Evolutionary conservation across 768 basidiomycete species (phyloP).

Genomic region (Mycena filopes): DNA sequence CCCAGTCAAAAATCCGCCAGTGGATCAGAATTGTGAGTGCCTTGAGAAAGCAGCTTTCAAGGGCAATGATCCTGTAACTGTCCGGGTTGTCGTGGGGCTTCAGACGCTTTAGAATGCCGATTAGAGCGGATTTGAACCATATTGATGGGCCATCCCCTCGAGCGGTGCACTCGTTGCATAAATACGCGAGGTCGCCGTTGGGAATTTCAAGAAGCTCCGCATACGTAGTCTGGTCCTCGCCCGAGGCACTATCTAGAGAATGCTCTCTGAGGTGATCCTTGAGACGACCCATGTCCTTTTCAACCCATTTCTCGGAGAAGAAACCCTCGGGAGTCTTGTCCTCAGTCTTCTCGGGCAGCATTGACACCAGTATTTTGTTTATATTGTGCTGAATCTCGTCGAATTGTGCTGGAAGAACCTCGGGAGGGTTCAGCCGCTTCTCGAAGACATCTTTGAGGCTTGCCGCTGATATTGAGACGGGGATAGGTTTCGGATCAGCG

Average conservation of each 20-base stretch:
- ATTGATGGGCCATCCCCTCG: too few species aligned
- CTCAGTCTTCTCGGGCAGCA: too few species aligned
- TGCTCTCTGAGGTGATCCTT: background rate
- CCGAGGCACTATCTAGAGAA: background rate
- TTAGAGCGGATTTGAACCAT: too few species aligned
- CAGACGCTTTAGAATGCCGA: too few species aligned
- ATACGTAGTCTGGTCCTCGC: background rate
- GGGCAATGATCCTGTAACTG: constrained; percentile 36
- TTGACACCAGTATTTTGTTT: background rate
- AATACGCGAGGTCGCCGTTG: background rate
- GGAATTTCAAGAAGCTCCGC: background rate
- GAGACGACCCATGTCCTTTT: background rate
- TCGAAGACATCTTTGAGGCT: background rate
- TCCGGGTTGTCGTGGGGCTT: constrained; percentile 17
- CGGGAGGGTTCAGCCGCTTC: background rate
- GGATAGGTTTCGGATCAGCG: background rate
- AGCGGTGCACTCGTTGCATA: too few species aligned
- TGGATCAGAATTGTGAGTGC: background rate
- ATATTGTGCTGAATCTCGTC: background rate
- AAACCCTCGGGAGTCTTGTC: too few species aligned
- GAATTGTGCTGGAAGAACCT: background rate
- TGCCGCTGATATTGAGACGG: background rate
- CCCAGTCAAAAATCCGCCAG: background rate
- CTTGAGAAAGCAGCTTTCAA: constrained; percentile 36
- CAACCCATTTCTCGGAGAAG: too few species aligned